phyloP scores from a whole-genome alignment of 2,329 filamentous ascomycete species.

The Paramyrothecium roridum region DNA sequence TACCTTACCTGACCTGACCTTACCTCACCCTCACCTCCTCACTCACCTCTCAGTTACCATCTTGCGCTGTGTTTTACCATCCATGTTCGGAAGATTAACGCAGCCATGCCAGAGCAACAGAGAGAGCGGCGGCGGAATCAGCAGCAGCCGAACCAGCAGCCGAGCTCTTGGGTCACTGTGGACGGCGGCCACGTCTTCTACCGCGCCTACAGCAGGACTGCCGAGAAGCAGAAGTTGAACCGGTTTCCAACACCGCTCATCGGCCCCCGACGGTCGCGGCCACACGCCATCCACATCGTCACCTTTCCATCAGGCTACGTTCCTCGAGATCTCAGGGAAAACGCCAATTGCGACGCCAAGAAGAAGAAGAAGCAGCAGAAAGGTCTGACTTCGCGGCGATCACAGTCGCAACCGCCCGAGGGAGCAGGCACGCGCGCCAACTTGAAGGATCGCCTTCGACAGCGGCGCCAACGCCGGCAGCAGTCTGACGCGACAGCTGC shows the following conservation, averaged over 20 bases:
- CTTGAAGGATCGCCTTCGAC: constrained; percentile 28
- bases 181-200: neutral
- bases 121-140: neutral
- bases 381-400: neutral
- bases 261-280: constrained; percentile 33
- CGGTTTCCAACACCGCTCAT: constrained; percentile 34
- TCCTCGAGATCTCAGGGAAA: constrained; percentile 37
- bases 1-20: constrained; percentile 3
- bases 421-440: constrained; percentile 1
- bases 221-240: neutral
- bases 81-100: neutral
- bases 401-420: constrained; percentile 9
- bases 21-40: neutral
- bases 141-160: neutral
- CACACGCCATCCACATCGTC: constrained; percentile 39
- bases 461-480: constrained; percentile 36
- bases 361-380: constrained; percentile 2
- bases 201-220: neutral
- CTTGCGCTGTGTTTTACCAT: neutral
- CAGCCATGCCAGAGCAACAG: neutral
- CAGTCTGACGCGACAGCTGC: neutral
- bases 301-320: constrained; percentile 40
- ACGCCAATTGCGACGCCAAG: neutral
- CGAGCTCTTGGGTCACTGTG: neutral
- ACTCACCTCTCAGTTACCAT: neutral